Evolutionary conservation across 1,139 yeast genomes (phyloP).

Genomic region (Pichia sp.): DNA sequence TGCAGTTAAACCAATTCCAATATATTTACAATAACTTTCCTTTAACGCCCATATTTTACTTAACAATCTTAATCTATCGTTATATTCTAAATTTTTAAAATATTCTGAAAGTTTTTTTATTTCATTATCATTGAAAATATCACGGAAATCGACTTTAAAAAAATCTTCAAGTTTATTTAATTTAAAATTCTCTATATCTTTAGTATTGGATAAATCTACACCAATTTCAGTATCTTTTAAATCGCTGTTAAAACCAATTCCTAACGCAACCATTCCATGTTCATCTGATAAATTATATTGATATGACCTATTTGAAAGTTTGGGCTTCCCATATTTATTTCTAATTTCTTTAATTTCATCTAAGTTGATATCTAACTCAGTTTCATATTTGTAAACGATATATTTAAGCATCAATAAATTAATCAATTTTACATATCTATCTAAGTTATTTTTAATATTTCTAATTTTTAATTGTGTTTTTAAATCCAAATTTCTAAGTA

Average conservation of each 20-base stretch:
- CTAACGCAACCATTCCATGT: conserved; percentile 41
- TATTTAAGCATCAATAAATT: conserved; percentile 23
- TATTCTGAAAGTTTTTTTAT: conserved; percentile 26
- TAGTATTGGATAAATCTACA: conserved; percentile 53
- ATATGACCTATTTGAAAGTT: conserved; percentile 25
- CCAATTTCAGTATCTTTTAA: conserved; percentile 39
- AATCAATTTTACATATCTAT: conserved; percentile 19
- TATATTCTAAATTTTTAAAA: conserved; percentile 6
- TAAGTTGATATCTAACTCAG: background rate
- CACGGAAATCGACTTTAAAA: conserved; percentile 35
- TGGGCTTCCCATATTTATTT: conserved; percentile 39
- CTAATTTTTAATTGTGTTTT: conserved; percentile 19
- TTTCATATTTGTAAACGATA: conserved; percentile 16
- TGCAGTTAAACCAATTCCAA: conserved; percentile 57
- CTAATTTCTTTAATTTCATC: conserved; percentile 20
- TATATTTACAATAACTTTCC: conserved; percentile 59
- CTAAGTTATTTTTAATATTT: conserved; percentile 18
- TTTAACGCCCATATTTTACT: conserved; percentile 63
- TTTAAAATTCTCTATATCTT: conserved; percentile 36
- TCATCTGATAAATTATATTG: conserved; percentile 54
- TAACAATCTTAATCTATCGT: conserved; percentile 29
- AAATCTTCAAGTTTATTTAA: conserved; percentile 31
- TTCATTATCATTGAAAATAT: conserved; percentile 45
- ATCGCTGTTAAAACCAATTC: conserved; percentile 30
- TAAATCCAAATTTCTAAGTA: conserved; percentile 22